phyloP scores from a whole-genome alignment of 352 stramenopile species.

The Phytophthora palmivora region DNA sequence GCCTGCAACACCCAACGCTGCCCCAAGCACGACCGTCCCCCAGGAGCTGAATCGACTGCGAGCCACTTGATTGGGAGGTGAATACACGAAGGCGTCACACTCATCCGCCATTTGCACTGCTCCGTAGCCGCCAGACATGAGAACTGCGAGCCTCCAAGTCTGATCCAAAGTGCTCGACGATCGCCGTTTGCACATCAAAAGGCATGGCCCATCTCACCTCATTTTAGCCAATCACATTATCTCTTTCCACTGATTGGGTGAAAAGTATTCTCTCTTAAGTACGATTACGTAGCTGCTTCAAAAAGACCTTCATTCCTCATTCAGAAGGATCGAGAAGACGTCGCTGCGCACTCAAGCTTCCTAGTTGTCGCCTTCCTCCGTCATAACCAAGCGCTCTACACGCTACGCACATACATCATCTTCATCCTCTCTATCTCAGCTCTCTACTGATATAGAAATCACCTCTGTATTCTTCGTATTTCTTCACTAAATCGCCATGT shows the following conservation, averaged over 20 bases:
- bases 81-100: slow-evolving; percentile 10
- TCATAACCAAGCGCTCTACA: too few relatives aligned
- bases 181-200: slow-evolving; percentile 26
- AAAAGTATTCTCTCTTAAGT: background rate
- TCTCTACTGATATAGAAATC: slow-evolving; percentile 1
- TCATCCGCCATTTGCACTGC: slow-evolving; percentile 20
- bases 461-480: background rate
- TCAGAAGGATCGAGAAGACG: slow-evolving; percentile 31
- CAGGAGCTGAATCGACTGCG: slow-evolving; percentile 8
- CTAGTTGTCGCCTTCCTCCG: too few relatives aligned
- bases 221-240: slow-evolving; percentile 3
- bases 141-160: too few relatives aligned
- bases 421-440: background rate
- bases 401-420: too few relatives aligned
- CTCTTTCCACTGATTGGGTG: background rate
- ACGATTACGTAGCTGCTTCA: slow-evolving; percentile 17
- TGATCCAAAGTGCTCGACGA: slow-evolving; percentile 14
- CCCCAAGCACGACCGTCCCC: slow-evolving; percentile 1
- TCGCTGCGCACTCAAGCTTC: too few relatives aligned
- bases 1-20: slow-evolving; percentile 5
- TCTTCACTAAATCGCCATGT: slow-evolving; percentile 44
- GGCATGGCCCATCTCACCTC: slow-evolving; percentile 15
- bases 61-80: background rate
- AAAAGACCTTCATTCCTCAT: slow-evolving; percentile 17
- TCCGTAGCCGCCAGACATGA: slow-evolving; percentile 17